Base-by-base conservation (phyloP, 2,329 filamentous ascomycete genomes). In the Lithohypha guttulata region DNA sequence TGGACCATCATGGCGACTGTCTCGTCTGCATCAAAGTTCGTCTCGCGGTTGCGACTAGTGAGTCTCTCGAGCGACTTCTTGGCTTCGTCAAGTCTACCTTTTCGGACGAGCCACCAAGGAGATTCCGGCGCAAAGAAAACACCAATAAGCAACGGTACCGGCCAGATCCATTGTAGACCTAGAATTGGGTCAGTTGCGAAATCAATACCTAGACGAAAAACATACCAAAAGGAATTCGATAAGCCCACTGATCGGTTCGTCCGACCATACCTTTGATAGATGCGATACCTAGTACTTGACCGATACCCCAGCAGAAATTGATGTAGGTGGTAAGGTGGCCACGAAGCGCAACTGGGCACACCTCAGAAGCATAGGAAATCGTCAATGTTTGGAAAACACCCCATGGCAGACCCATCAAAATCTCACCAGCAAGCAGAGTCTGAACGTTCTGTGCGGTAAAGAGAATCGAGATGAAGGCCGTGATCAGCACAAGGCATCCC, bases 1-100 rank as follows among this genome's bases (percentile, higher is more conserved):
- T 93, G 84, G 1, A 85, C 76, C 82, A 94, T 93, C 84, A 93
- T 93, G 52, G 83, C 79, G 34, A 93, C 69, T 0, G 84, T 91
- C 61, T 91, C 84, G 46, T 93, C 81, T 8, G 81, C 74, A 53
- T 93, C 75, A 51, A 91, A 87, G 44, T 80, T 72, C 1, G 75
- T 79, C 44, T 84, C 78, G 2, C 51, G 48, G 6, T 58, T 53
- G 10, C 57, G 34, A 50, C 61, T 61, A 3, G 72, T 70, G 42
- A 78, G 48, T 41, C 64, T 55, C 34, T 56, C 48, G 18, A 64
- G 50, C 4, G 61, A 45, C 34, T 57, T 58, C 49, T 68, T 69
- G 14, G 67, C 67, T 21, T 69, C 62, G n/a, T 64, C 58, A 1
- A 61, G 56, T 8, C 59, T 58, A 2, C 63, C 64, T 44, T 60